phyloP scores from a whole-genome alignment of 1,284 basidiomycete genomes.

The Coniophora puteana region DNA sequence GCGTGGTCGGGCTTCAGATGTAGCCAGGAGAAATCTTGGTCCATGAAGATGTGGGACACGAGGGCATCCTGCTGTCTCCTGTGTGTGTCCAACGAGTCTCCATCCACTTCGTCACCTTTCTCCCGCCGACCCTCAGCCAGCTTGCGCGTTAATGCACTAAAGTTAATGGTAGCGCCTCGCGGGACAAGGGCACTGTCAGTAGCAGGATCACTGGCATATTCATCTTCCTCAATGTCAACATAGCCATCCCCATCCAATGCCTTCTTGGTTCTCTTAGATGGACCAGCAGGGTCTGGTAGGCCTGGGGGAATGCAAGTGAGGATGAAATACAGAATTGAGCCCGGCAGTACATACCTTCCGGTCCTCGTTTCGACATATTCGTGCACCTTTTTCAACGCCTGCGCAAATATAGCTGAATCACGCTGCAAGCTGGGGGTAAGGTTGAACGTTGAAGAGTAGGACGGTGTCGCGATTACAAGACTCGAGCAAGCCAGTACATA shows the following conservation, averaged over 20 bases:
- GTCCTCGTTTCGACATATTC: constrained; percentile 22
- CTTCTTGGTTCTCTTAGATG: constrained; percentile 49
- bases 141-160: constrained; percentile 75
- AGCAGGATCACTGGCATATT: constrained; percentile 44
- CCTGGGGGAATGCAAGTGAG: constrained; percentile 1
- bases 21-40: constrained; percentile 82
- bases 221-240: constrained; percentile 53
- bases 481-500: too few relatives aligned
- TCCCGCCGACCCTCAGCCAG: constrained; percentile 55
- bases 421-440: too few relatives aligned
- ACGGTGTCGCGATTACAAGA: too few relatives aligned
- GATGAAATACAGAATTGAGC: not conserved
- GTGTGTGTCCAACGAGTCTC: constrained; percentile 50
- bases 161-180: constrained; percentile 73
- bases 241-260: constrained; percentile 50
- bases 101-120: constrained; percentile 34
- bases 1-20: constrained; percentile 87
- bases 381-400: too few relatives aligned
- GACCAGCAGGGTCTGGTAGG: constrained; percentile 22
- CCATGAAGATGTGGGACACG: constrained; percentile 75
- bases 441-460: too few relatives aligned
- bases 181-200: constrained; percentile 57
- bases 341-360: constrained; percentile 20
- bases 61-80: constrained; percentile 67
- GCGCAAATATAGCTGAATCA: too few relatives aligned